These are phyloP conservation scores for Solanum megistacrolobum DNA, from an alignment of 257 asterid species.

Conservation along the genomic window DNA sequence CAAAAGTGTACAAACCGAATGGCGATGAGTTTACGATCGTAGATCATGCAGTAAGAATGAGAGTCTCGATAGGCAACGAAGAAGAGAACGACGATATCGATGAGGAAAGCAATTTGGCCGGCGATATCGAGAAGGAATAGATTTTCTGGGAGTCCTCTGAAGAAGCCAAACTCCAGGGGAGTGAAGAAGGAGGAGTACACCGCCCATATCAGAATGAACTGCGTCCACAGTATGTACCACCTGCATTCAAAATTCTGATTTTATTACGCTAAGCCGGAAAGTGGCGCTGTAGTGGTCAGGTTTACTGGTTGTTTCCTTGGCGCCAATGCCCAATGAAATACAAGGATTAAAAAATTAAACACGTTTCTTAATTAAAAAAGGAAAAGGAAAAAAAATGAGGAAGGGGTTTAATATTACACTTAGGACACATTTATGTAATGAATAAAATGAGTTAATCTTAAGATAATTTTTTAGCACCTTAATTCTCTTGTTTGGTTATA, in stretches of 20 bases:
- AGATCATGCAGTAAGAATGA: conserved; percentile 40
- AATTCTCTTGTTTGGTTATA: too few species aligned
- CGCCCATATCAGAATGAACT: conserved; percentile 66
- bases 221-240: conserved; percentile 50
- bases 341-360: not conserved
- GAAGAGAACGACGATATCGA: conserved; percentile 49
- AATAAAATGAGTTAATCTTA: not conserved
- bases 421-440: not conserved
- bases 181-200: conserved; percentile 75
- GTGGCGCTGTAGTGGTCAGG: not conserved
- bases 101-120: conserved; percentile 58
- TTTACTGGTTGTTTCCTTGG: not conserved
- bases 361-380: too few species aligned
- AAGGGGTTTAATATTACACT: not conserved
- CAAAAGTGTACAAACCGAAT: conserved; percentile 22
- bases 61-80: conserved; percentile 50
- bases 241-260: conserved; percentile 20
- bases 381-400: not conserved
- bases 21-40: conserved; percentile 44
- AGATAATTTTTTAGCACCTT: too few species aligned
- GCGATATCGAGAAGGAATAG: conserved; percentile 60
- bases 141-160: conserved; percentile 60
- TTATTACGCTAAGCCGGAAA: not conserved
- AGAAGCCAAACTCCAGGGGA: conserved; percentile 68
- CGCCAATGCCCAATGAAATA: not conserved